A percentile compares a stretch with the other conserved stretches of the same genome.
phyloP scores from a whole-genome alignment of 148 eudicot genomes.

The Vaccinium vitisidaea region DNA sequence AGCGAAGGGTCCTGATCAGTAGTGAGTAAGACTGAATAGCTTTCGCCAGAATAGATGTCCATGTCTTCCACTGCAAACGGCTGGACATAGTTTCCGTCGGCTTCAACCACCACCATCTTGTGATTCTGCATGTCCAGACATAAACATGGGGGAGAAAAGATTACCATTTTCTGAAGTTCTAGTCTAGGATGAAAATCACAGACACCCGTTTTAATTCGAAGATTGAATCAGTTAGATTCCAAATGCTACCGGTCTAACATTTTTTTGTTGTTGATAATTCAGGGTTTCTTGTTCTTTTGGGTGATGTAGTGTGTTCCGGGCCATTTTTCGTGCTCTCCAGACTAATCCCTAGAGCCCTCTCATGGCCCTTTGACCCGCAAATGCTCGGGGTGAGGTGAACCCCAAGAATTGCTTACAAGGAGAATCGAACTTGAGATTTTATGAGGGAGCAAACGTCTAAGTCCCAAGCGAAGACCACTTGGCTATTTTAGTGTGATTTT shows the following conservation, averaged over 20 bases:
- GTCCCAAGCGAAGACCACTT: too few relatives aligned
- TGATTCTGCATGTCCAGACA: conserved; percentile 44
- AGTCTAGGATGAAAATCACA: neutral
- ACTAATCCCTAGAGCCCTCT: too few relatives aligned
- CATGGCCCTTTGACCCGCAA: too few relatives aligned
- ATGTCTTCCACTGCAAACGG: conserved; percentile 57
- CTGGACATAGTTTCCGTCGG: conserved; percentile 75
- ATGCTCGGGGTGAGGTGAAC: too few relatives aligned
- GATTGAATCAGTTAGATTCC: neutral
- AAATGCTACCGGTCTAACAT: neutral
- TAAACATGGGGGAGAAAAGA: neutral
- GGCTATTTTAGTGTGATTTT: too few relatives aligned
- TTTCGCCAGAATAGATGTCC: conserved; percentile 94
- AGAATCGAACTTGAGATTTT: too few relatives aligned
- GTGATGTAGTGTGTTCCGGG: neutral
- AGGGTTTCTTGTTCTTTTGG: neutral
- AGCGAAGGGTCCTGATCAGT: conserved; percentile 54
- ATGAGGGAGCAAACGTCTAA: too few relatives aligned
- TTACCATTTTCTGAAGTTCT: neutral
- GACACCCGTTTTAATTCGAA: neutral
- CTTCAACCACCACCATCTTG: conserved; percentile 76
- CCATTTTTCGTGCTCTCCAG: too few relatives aligned
- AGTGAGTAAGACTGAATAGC: conserved; percentile 66
- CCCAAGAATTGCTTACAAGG: too few relatives aligned
- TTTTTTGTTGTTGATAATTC: neutral